phyloP scores from a whole-genome alignment of 352 stramenopile species.

The Pythium insidiosum region DNA sequence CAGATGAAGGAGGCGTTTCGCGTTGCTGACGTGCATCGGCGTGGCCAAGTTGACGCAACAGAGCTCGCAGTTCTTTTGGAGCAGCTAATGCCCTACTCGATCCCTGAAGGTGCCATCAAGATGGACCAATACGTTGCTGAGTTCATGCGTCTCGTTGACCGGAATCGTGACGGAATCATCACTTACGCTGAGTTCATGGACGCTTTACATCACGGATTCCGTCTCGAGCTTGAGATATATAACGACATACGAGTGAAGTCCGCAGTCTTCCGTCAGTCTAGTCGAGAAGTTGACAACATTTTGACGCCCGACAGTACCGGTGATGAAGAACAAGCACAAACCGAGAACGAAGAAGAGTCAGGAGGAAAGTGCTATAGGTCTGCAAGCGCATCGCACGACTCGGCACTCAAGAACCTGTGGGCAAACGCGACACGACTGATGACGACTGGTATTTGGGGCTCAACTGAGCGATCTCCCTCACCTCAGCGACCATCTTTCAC shows the following conservation, averaged over 20 bases:
- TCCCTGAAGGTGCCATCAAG: conserved; percentile 26
- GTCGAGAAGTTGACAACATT: no score
- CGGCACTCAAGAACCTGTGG: no score
- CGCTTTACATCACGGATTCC: conserved; percentile 60
- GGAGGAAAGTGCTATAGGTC: no score
- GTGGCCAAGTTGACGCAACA: conserved; percentile 46
- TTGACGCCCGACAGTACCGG: no score
- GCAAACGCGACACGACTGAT: no score
- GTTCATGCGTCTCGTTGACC: conserved; percentile 69
- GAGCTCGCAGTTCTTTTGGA: conserved; percentile 57
- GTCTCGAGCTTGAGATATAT: conserved; percentile 66
- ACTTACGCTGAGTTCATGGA: conserved; percentile 75
- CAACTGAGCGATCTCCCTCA: no score
- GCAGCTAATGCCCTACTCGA: conserved; percentile 51
- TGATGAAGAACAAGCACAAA: no score
- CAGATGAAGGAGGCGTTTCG: conserved; percentile 77
- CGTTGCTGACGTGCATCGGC: conserved; percentile 47
- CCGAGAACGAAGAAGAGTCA: no score
- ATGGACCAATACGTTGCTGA: conserved; percentile 73
- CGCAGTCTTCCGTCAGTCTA: no score
- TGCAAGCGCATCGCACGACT: no score
- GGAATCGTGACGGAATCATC: conserved; percentile 52
- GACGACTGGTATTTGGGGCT: no score
- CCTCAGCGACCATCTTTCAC: no score
- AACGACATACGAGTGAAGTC: conserved; percentile 21